Evolutionary conservation across 129 eudicot genomes (phyloP).

Genomic region (Artemisia argyi): DNA sequence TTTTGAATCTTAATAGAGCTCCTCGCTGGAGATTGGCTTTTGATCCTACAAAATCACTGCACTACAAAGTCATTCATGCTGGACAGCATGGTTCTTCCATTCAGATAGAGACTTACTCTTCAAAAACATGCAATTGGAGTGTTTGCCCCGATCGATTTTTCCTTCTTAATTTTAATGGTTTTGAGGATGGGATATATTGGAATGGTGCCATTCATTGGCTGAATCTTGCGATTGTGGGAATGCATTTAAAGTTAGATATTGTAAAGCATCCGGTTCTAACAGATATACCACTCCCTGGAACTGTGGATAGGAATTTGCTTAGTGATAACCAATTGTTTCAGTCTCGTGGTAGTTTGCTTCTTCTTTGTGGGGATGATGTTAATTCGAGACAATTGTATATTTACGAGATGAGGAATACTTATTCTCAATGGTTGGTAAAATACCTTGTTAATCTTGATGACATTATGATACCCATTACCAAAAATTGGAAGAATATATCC

Average conservation of each 20-base stretch:
- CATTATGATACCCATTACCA: not conserved
- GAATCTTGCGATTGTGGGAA: not conserved
- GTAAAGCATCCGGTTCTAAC: not conserved
- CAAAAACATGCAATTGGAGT: not conserved
- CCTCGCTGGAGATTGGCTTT: not conserved
- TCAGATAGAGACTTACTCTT: constrained; percentile 5
- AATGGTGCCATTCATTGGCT: not conserved
- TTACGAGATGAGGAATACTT: not conserved
- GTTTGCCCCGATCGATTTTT: not conserved
- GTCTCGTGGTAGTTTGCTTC: not conserved
- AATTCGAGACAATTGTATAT: not conserved
- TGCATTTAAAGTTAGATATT: not conserved
- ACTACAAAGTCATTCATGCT: not conserved
- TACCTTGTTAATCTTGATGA: not conserved
- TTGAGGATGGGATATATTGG: not conserved
- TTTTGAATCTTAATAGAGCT: too few relatives aligned
- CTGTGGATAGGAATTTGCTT: not conserved
- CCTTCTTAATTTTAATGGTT: not conserved
- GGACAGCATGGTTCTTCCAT: not conserved
- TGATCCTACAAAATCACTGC: constrained; percentile 1
- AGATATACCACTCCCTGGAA: not conserved
- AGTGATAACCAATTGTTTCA: not conserved
- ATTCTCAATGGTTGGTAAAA: not conserved
- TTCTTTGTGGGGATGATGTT: not conserved
- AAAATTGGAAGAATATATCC: not conserved